Evolutionary conservation across 2,329 filamentous ascomycete species (phyloP).

Genomic region (Diaporthe capsici): DNA sequence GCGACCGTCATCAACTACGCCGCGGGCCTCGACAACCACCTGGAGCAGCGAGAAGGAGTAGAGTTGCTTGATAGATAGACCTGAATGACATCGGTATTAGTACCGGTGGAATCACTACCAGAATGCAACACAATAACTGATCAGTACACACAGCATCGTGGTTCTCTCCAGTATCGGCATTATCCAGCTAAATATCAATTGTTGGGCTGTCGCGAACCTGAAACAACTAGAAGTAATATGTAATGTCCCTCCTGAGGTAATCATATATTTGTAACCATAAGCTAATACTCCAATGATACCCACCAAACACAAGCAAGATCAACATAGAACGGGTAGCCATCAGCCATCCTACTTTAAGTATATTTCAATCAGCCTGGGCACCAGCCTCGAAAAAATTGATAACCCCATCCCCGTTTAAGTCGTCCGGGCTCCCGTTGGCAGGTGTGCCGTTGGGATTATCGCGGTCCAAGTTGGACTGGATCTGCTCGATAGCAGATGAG

Average conservation of each 20-base stretch:
- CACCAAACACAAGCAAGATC: not conserved
- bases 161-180: too few relatives aligned
- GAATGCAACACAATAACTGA: not conserved
- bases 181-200: too few relatives aligned
- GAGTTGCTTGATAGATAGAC: not conserved
- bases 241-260: not conserved
- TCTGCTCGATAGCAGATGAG: conserved; percentile 3
- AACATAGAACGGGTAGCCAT: not conserved
- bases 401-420: conserved; percentile 22
- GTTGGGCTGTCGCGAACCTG: not conserved
- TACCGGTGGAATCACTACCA: not conserved
- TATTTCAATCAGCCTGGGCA: conserved; percentile 1
- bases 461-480: conserved; percentile 19
- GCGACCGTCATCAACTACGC: not conserved
- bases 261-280: too few relatives aligned
- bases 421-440: conserved; percentile 3
- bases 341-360: too few relatives aligned
- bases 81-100: not conserved
- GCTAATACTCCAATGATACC: not conserved
- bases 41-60: not conserved
- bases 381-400: conserved; percentile 32
- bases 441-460: conserved; percentile 26
- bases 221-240: not conserved
- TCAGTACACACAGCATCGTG: not conserved
- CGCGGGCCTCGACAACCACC: not conserved